Base-by-base conservation (phyloP, 2,329 filamentous ascomycete genomes). In the Xylaria multiplex region DNA sequence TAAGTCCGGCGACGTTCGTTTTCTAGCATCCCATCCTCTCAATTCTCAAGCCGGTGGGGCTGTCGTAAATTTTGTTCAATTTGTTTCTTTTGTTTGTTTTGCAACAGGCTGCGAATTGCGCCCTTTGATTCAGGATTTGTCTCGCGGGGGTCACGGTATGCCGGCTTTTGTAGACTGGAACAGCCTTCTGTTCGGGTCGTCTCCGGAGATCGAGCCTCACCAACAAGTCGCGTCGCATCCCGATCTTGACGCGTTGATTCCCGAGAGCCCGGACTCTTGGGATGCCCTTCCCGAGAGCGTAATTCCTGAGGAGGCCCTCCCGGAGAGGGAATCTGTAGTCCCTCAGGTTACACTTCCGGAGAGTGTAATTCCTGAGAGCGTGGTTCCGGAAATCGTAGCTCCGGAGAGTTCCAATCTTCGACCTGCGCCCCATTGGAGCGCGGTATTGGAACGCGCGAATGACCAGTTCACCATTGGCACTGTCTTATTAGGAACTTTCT, bases 101-200 rank as follows among this genome's bases (percentile, higher is more conserved):
- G 56, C 55, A 22, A 43, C 49, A 42, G 48, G 35, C 42, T 60
- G 49, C 8, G 46, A 24, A 65, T 46, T 53, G 59, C 56, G 55
- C 57, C 52, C 53, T 49, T 58, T 52, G 40, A 32, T 54, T 42
- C 42, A 60, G 32, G 53, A 59, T 56, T 60, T 64, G 45, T 63
- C 62, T 61, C 46, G 61, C 50, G 59, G 61, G 54, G 63, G 56
- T 66, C 61, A 62, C 62, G 68, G 63, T 16, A 71, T 71, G 69
- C 62, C 68, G 64, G 69, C 67, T 32, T 70, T 70, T 59, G 60
- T 71, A 66, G 69, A 71, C 61, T 71, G 70, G 70, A 69, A 70
- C 53, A 56, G 65, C 58, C 68, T 71, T 48, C 58, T 69, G 55
- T 70, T 66, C 62, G 70, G 70, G 52, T 64, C 64, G 37, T 35